Base-by-base conservation (phyloP, 495 filamentous ascomycete species). In the Lasiosphaeriaceae sp. region DNA sequence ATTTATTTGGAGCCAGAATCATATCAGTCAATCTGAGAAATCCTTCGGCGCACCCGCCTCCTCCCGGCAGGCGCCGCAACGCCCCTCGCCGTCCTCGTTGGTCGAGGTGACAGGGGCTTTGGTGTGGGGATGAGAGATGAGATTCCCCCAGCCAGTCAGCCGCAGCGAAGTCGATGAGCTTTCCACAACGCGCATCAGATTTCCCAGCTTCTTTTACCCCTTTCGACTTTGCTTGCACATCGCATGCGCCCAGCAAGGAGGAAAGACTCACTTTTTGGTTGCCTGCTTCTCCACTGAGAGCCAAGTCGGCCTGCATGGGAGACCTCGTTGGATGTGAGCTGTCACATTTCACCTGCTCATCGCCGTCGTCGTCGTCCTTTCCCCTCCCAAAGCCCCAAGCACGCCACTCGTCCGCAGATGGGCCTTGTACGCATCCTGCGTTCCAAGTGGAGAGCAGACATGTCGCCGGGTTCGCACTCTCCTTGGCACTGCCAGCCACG, bases 351-450 rank as follows among this genome's bases (percentile, higher is more conserved):
- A 14, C 22, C 3, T n/a, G n/a, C n/a, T n/a, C n/a, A n/a, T n/a
- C n/a, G n/a, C n/a, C n/a, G n/a, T n/a, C n/a, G n/a, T n/a, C n/a
- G n/a, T n/a, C 26, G 4, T 31, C 26, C 9, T 31, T 31, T 3
- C 26, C 19, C n/a, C 23, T 50, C 48, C 19, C 48, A 26, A 19
- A 50, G 48, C 48, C 26, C 26, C 26, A 31, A 31, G 26, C 50
- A 44, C 50, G 50, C 50, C 50, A 44, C 37, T 34, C 21, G 20
- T 14, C 43, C 41, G 50, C 50, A 53, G 50, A 45, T 53, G 37
- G 35, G 48, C 11, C 26, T 26, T 43, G 24, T 14, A 20, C 47
- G 11, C 23, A 49, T 11, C 6, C 21, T 31, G 23, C 47, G 16
- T 26, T n/a, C 11, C 47, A 49, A 31, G 47, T 49, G 47, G 21